These are phyloP conservation scores for Leccinum sublutescens DNA, from an alignment of 768 basidiomycete species.

Conservation along the genomic window DNA sequence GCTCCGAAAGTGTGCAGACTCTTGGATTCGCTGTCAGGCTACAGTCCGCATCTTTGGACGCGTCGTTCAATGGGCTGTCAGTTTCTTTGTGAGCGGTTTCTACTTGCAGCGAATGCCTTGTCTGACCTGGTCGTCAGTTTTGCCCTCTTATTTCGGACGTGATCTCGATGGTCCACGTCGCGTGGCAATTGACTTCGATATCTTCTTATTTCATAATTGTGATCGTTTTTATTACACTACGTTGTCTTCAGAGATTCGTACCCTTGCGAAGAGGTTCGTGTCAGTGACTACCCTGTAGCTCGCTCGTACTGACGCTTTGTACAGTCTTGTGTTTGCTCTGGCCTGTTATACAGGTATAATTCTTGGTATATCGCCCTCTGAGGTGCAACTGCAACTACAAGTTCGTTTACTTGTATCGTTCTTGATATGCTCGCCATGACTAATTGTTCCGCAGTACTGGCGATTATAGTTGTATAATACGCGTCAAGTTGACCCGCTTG, in stretches of 20 bases:
- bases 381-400: neutral
- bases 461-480: neutral
- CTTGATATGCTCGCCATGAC: neutral
- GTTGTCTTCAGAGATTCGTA: neutral
- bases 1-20: neutral
- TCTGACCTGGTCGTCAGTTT: conserved; percentile 16
- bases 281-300: neutral
- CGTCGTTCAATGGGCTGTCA: conserved; percentile 16
- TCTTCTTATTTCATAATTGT: conserved; percentile 13
- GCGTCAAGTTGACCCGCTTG: neutral
- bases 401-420: neutral
- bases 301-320: neutral
- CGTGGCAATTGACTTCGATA: conserved; percentile 15
- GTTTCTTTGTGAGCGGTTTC: conserved; percentile 20
- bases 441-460: neutral
- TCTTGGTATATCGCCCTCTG: neutral
- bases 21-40: conserved; percentile 6
- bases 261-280: conserved; percentile 13
- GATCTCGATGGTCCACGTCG: conserved; percentile 14
- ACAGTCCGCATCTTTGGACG: neutral
- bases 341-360: neutral
- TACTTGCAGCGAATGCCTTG: neutral
- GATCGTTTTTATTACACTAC: conserved; percentile 6
- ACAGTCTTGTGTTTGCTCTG: conserved; percentile 7
- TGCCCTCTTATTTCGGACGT: conserved; percentile 23